These are phyloP conservation scores for Mycena sanguinolenta DNA, from an alignment of 768 basidiomycete species.

Conservation along the genomic window DNA sequence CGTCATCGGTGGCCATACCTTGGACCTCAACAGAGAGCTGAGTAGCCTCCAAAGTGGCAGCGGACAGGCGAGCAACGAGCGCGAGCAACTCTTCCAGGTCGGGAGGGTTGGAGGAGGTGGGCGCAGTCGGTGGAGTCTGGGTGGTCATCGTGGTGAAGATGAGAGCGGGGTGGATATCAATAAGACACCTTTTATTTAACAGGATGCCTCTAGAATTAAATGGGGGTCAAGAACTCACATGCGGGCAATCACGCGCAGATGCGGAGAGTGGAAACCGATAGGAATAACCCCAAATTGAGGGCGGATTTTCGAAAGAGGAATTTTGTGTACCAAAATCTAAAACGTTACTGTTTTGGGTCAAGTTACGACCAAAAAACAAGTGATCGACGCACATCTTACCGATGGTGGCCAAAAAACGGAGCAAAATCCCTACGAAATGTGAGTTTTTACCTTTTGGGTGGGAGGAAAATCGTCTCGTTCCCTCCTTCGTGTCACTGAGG, in stretches of 20 bases:
- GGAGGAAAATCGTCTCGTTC: too few relatives aligned
- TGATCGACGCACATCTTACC: too few relatives aligned
- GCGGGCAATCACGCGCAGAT: not conserved
- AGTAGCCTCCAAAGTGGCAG: not conserved
- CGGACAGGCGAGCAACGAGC: not conserved
- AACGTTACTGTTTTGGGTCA: not conserved
- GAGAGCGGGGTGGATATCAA: not conserved
- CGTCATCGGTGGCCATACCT: not conserved
- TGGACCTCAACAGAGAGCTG: conserved; percentile 10
- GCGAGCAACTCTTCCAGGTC: conserved; percentile 13
- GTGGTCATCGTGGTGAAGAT: not conserved
- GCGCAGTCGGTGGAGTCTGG: not conserved
- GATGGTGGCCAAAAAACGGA: too few relatives aligned
- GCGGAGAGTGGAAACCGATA: not conserved
- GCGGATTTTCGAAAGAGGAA: not conserved
- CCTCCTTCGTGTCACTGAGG: too few relatives aligned
- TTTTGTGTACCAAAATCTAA: not conserved
- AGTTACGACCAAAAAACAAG: too few relatives aligned
- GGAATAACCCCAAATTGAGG: not conserved
- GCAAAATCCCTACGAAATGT: too few relatives aligned
- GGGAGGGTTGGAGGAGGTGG: not conserved
- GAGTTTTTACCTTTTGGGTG: too few relatives aligned
- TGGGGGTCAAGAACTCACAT: too few relatives aligned
- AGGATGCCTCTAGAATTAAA: too few relatives aligned
- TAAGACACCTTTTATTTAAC: too few relatives aligned